Percentiles rank a stretch among this genome's conserved stretches.
phyloP scores from a whole-genome alignment of 2,329 filamentous ascomycete species.

The Verticillium dahliae region DNA sequence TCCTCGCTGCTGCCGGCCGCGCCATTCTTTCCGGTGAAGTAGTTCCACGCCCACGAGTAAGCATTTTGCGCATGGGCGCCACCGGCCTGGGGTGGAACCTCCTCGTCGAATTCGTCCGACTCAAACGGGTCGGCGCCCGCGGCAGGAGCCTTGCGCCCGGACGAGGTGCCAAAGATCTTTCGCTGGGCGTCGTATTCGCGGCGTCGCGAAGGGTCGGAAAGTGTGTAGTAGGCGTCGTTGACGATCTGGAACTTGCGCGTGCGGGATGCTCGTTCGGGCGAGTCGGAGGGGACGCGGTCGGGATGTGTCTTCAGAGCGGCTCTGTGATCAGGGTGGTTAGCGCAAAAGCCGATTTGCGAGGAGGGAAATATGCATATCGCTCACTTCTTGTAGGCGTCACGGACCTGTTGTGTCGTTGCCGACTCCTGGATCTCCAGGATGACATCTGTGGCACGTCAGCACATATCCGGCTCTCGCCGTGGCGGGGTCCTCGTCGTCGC shows the following conservation, averaged over 20 bases:
- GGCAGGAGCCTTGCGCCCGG: constrained; percentile 20
- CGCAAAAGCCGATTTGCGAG: not conserved
- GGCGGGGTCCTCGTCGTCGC: constrained; percentile 12
- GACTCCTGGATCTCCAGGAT: constrained; percentile 67
- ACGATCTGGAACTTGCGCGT: constrained; percentile 88
- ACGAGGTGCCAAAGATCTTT: constrained; percentile 43
- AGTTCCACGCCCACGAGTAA: constrained; percentile 75
- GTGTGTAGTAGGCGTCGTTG: constrained; percentile 88
- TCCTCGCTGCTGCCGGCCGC: constrained; percentile 27
- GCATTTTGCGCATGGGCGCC: constrained; percentile 31
- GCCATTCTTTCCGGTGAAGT: constrained; percentile 37
- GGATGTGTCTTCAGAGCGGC: constrained; percentile 89
- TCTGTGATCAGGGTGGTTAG: constrained; percentile 30
- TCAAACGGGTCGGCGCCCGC: constrained; percentile 32
- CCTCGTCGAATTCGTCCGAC: constrained; percentile 25
- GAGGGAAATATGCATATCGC: fast-evolving
- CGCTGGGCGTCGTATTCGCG: constrained; percentile 79
- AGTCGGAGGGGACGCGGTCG: constrained; percentile 78
- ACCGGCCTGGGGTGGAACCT: constrained; percentile 14
- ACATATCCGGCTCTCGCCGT: not conserved
- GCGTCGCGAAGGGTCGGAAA: constrained; percentile 72
- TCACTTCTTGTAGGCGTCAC: constrained; percentile 89
- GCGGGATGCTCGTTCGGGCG: constrained; percentile 72
- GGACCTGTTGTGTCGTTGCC: constrained; percentile 76
- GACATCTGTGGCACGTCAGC: constrained; percentile 46